Evolutionary conservation across 768 basidiomycete species (phyloP).

Genomic region (Myochromella boudieri): DNA sequence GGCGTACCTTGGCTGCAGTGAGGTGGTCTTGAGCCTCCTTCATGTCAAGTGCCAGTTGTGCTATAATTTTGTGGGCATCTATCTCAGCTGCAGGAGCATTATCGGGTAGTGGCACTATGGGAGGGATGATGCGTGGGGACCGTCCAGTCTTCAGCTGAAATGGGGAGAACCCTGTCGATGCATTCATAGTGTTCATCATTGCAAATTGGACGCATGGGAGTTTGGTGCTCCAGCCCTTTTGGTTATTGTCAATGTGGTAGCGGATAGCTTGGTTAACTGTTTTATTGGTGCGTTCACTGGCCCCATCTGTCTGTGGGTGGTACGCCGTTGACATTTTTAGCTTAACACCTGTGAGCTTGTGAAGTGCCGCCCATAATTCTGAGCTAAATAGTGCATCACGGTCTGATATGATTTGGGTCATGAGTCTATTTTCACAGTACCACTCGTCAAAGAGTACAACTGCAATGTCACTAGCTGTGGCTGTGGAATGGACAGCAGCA

Average conservation of each 20-base stretch:
- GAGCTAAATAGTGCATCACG: constrained; percentile 25
- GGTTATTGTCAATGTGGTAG: no score
- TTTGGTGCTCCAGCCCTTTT: constrained; percentile 22
- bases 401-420: no score
- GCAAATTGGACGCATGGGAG: no score
- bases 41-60: constrained; percentile 11
- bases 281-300: constrained; percentile 29
- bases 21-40: constrained; percentile 33
- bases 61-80: neutral
- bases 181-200: constrained; percentile 33
- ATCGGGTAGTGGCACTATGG: constrained; percentile 6
- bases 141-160: no score
- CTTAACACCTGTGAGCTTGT: no score
- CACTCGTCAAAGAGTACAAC: no score
- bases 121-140: constrained; percentile 27
- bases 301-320: no score
- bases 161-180: constrained; percentile 30
- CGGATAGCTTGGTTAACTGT: no score
- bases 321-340: constrained; percentile 33
- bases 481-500: constrained; percentile 1
- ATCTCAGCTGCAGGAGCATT: neutral
- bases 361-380: constrained; percentile 30
- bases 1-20: constrained; percentile 21
- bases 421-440: constrained; percentile 28
- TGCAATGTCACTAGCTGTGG: constrained; percentile 19